Percentiles rank a stretch among this genome's conserved stretches.
phyloP scores from a whole-genome alignment of 140 eudicot species.

The Flaveria floridana region DNA sequence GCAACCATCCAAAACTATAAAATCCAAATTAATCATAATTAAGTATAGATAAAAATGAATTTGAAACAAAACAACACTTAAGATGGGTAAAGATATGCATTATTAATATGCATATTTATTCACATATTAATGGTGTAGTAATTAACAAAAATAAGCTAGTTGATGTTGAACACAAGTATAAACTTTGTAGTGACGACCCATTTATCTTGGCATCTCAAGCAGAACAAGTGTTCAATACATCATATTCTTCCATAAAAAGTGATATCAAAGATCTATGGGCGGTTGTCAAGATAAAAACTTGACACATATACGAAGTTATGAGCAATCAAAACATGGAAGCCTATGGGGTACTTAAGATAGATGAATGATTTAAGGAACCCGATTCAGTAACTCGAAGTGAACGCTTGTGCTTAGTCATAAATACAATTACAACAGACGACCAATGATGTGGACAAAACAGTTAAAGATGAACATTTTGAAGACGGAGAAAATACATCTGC shows the following conservation, averaged over 20 bases:
- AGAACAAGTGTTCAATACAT: neutral
- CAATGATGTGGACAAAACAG: neutral
- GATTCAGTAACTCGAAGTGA: neutral
- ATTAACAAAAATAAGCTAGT: neutral
- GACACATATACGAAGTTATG: neutral
- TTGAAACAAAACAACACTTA: too few species aligned
- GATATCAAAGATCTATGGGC: neutral
- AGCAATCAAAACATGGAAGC: neutral
- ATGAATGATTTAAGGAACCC: neutral
- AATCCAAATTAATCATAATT: too few species aligned
- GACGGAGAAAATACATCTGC: neutral
- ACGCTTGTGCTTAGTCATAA: neutral
- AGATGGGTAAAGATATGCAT: too few species aligned
- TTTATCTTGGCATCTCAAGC: neutral
- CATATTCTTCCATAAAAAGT: neutral
- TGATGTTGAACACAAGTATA: neutral
- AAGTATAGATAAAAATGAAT: too few species aligned
- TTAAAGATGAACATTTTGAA: neutral
- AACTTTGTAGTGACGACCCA: neutral
- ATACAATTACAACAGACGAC: neutral
- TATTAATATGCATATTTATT: too few species aligned
- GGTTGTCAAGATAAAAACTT: neutral
- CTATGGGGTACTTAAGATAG: neutral
- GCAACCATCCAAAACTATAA: too few species aligned
- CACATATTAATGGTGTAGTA: neutral